phyloP scores from a whole-genome alignment of 192 early-diverging fungal species.

The Backusella circina region DNA sequence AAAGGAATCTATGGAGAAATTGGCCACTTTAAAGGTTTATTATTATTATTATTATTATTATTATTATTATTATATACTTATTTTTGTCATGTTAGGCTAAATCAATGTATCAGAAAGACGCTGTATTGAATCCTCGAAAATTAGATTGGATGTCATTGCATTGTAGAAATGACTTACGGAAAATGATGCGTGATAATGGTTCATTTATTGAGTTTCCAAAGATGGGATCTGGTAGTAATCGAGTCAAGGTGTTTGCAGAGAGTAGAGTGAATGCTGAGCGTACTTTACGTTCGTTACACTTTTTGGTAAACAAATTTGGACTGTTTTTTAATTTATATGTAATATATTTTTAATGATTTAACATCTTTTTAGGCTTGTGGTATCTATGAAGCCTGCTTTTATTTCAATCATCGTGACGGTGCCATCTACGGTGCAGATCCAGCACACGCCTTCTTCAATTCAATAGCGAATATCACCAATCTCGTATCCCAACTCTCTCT shows the following conservation, averaged over 20 bases:
- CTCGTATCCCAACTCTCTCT: conserved; percentile 51
- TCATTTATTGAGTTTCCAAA: conserved; percentile 55
- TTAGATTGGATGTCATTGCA: conserved; percentile 76
- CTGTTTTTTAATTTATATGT: not conserved
- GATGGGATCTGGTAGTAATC: conserved; percentile 49
- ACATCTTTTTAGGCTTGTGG: conserved; percentile 23
- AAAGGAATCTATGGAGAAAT: conserved; percentile 45
- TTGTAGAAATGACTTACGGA: conserved; percentile 53
- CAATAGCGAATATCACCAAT: conserved; percentile 15
- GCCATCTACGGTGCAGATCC: conserved; percentile 22
- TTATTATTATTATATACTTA: not conserved
- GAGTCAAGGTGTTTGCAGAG: conserved; percentile 61
- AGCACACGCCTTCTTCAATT: conserved; percentile 30
- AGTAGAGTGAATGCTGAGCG: conserved; percentile 65
- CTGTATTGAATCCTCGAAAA: conserved; percentile 57
- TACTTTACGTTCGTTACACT: conserved; percentile 64
- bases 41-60: not conserved
- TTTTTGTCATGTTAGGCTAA: conserved; percentile 38
- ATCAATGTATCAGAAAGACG: conserved; percentile 39
- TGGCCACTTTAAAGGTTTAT: conserved; percentile 39
- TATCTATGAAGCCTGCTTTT: conserved; percentile 31
- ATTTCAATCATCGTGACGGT: conserved; percentile 26
- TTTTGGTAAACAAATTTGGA: conserved; percentile 49
- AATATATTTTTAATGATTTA: not conserved
- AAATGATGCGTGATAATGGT: conserved; percentile 79